Conservation (phyloP, 805 yeast species). For the Metschnikowia colocasiae region DNA sequence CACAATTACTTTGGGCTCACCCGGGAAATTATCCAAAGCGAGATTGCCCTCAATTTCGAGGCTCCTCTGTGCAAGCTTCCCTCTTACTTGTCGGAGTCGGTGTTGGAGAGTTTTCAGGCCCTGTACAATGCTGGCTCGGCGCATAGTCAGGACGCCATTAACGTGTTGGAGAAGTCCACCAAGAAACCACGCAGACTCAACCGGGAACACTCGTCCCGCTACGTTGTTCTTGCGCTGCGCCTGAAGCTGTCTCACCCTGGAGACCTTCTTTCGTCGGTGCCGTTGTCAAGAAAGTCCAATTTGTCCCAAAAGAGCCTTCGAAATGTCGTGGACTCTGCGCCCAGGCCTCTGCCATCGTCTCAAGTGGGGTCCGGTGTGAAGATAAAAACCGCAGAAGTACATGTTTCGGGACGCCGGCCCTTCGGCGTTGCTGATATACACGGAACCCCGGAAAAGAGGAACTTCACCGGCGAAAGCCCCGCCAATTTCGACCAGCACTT, state of each 20-base stretch:
- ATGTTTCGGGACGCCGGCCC: background rate
- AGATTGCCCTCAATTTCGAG: conserved; percentile 53
- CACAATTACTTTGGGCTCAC: conserved; percentile 85
- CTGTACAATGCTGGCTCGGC: background rate
- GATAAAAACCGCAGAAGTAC: background rate
- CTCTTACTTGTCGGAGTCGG: conserved; percentile 55
- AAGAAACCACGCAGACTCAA: conserved; percentile 13
- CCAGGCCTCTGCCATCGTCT: conserved; percentile 1
- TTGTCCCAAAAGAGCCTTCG: conserved; percentile 19
- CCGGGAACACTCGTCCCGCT: conserved; percentile 28
- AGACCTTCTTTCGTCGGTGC: conserved; percentile 77
- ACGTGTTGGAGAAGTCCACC: conserved; percentile 15
- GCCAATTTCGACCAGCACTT: conserved; percentile 26
- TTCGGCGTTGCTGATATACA: background rate
- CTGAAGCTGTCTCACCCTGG: conserved; percentile 69
- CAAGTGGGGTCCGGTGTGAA: background rate
- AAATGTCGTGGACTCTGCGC: conserved; percentile 1
- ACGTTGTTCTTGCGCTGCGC: conserved; percentile 48
- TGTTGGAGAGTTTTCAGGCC: conserved; percentile 34
- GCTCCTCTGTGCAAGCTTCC: conserved; percentile 45
- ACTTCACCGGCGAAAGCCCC: background rate
- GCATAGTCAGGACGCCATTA: conserved; percentile 1
- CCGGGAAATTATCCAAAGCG: conserved; percentile 74
- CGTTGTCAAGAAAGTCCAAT: conserved; percentile 48
- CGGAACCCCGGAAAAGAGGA: background rate